Conservation (phyloP, 495 filamentous ascomycete genomes). For the Penicillium arizonense region DNA sequence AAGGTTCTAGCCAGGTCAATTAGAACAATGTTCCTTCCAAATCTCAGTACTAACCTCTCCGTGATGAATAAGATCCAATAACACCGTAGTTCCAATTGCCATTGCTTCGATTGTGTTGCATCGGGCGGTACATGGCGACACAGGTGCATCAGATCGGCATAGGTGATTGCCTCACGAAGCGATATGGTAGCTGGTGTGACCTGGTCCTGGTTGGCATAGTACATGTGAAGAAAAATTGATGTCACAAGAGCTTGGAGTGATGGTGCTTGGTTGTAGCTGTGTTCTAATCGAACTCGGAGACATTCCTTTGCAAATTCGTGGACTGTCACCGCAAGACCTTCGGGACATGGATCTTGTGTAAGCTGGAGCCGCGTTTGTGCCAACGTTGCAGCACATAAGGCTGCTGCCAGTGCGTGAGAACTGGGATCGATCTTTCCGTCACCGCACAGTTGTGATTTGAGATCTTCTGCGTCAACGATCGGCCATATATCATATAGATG, state of each 20-base stretch:
- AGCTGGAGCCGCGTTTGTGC: conserved; percentile 12
- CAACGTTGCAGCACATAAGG: conserved; percentile 17
- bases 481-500: conserved; percentile 17
- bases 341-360: neutral
- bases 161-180: conserved; percentile 15
- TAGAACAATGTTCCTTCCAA: too few species aligned
- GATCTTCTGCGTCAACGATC: conserved; percentile 8
- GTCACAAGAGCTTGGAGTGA: conserved; percentile 8
- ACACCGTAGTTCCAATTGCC: conserved; percentile 13
- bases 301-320: conserved; percentile 18
- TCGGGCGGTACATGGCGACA: conserved; percentile 5
- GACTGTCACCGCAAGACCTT: conserved; percentile 3
- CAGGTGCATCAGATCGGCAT: conserved; percentile 15
- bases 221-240: conserved; percentile 20
- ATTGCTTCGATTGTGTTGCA: conserved; percentile 1
- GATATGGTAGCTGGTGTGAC: conserved; percentile 15
- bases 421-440: neutral
- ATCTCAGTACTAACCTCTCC: conserved; percentile 7
- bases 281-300: conserved; percentile 10
- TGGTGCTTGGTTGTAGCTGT: conserved; percentile 4
- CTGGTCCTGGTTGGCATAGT: conserved; percentile 18
- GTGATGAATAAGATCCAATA: conserved; percentile 20
- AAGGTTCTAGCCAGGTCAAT: conserved; percentile 9
- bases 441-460: conserved; percentile 5
- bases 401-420: conserved; percentile 12